Evolutionary conservation across 208 protist species (phyloP).

Genomic region (Leishmania amazonensis): DNA sequence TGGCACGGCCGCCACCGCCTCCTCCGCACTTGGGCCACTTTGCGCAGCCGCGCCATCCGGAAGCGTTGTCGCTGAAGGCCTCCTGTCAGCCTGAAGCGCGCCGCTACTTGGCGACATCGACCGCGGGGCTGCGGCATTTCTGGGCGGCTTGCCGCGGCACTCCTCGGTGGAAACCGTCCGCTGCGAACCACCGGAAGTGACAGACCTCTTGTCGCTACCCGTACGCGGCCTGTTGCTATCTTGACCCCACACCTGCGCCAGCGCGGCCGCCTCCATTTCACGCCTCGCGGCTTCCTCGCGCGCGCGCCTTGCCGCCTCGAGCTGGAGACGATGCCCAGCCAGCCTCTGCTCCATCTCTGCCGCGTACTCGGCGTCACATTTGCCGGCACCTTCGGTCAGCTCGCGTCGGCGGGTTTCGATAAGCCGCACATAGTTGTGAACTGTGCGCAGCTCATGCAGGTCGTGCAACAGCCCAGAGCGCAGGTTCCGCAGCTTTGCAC

Average conservation of each 20-base stretch:
- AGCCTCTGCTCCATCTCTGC: constrained; percentile 54
- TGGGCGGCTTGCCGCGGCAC: not conserved
- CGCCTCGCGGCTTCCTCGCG: constrained; percentile 51
- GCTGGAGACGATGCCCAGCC: constrained; percentile 33
- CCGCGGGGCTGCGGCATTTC: too few relatives aligned
- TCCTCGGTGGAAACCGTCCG: not conserved
- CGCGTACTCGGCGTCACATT: constrained; percentile 54
- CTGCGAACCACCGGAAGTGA: not conserved
- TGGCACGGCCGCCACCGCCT: not conserved
- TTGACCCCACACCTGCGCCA: constrained; percentile 38
- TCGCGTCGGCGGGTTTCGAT: constrained; percentile 52
- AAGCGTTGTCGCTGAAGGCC: not conserved
- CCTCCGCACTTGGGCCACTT: not conserved
- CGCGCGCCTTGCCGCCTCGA: constrained; percentile 38
- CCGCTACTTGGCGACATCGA: not conserved
- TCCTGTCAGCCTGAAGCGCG: not conserved
- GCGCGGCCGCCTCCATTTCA: constrained; percentile 58
- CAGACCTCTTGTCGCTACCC: not conserved
- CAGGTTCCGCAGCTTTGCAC: constrained; percentile 35
- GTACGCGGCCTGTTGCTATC: not conserved
- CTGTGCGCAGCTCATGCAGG: constrained; percentile 57
- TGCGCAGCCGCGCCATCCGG: not conserved
- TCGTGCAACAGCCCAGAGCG: constrained; percentile 57
- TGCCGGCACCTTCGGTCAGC: constrained; percentile 13
- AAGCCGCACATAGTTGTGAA: constrained; percentile 70